Conservation (phyloP, 441 rosid species). For the Syzygium malaccense region DNA sequence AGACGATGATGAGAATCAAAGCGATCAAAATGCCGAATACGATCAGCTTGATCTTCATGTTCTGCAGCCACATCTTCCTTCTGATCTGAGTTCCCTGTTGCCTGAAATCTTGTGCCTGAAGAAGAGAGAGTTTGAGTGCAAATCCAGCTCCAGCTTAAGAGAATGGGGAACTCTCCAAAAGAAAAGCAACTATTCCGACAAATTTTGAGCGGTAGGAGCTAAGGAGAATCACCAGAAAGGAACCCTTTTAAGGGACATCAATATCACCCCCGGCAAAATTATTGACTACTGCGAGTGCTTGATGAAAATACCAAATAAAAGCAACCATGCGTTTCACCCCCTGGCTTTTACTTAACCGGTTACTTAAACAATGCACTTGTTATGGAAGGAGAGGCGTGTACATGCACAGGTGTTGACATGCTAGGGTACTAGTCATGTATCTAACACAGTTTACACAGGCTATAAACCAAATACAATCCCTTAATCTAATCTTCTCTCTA, state of each 20-base stretch:
- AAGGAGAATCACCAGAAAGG: not conserved
- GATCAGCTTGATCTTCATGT: constrained; percentile 46
- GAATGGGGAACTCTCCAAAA: not conserved
- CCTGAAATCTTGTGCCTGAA: constrained; percentile 47
- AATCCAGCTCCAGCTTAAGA: not conserved
- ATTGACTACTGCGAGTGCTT: not conserved
- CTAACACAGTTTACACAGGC: not conserved
- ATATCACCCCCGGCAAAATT: not conserved
- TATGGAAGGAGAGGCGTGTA: not conserved
- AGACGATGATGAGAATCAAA: constrained; percentile 34
- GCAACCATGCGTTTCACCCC: not conserved
- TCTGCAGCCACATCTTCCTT: constrained; percentile 47
- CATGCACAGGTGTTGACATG: not conserved
- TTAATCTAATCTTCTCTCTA: not conserved
- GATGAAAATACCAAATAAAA: not conserved
- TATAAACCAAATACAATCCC: not conserved
- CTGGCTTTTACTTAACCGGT: not conserved
- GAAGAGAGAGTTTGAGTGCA: not conserved
- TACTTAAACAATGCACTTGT: not conserved
- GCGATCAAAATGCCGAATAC: constrained; percentile 31
- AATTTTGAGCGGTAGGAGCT: not conserved
- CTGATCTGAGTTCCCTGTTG: constrained; percentile 35
- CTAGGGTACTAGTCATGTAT: not conserved
- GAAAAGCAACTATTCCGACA: not conserved
- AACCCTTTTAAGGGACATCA: not conserved